phyloP scores from a whole-genome alignment of 2,329 filamentous ascomycete species.

The Beauveria brongniartii region DNA sequence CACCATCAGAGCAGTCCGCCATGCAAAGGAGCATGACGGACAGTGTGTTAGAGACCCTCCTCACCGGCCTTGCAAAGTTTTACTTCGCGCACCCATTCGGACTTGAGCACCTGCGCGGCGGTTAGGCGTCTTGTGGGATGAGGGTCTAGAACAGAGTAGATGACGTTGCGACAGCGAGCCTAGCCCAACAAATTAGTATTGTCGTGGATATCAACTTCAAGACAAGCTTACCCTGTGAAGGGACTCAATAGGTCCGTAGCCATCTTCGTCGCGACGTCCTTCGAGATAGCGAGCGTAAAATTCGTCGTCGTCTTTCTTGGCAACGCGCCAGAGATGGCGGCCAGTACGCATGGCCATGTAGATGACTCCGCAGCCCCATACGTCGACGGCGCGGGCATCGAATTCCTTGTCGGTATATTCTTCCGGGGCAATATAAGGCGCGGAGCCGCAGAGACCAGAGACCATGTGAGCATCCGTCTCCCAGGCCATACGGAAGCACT shows the following conservation, averaged over 20 bases:
- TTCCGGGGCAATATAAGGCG: slow-evolving; percentile 94
- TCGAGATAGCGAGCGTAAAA: slow-evolving; percentile 94
- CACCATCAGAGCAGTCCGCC: slow-evolving; percentile 20
- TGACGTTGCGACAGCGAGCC: slow-evolving; percentile 96
- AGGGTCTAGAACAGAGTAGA: slow-evolving; percentile 96
- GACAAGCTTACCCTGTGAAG: slow-evolving; percentile 73
- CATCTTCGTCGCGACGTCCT: slow-evolving; percentile 86
- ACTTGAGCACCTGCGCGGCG: slow-evolving; percentile 92
- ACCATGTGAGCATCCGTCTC: slow-evolving; percentile 98
- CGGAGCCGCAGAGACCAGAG: slow-evolving; percentile 89
- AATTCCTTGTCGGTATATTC: slow-evolving; percentile 95
- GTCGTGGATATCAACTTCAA: background rate
- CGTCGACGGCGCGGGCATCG: slow-evolving; percentile 92
- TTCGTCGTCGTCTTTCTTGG: slow-evolving; percentile 93
- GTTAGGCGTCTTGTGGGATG: slow-evolving; percentile 89
- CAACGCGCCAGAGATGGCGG: slow-evolving; percentile 91
- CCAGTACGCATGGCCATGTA: slow-evolving; percentile 99
- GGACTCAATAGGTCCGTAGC: slow-evolving; percentile 93
- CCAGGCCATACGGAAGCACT: slow-evolving; percentile 99
- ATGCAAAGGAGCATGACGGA: slow-evolving; percentile 22
- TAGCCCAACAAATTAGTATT: slow-evolving; percentile 27
- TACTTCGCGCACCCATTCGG: slow-evolving; percentile 97
- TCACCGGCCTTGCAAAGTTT: slow-evolving; percentile 94
- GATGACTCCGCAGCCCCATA: slow-evolving; percentile 97
- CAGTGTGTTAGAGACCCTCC: slow-evolving; percentile 65